Evolutionary conservation across 176 grass and related monocot species (phyloP), one percentile per base, ranked within the genome.

Genomic region (Ampelocalamus luodianensis): DNA sequence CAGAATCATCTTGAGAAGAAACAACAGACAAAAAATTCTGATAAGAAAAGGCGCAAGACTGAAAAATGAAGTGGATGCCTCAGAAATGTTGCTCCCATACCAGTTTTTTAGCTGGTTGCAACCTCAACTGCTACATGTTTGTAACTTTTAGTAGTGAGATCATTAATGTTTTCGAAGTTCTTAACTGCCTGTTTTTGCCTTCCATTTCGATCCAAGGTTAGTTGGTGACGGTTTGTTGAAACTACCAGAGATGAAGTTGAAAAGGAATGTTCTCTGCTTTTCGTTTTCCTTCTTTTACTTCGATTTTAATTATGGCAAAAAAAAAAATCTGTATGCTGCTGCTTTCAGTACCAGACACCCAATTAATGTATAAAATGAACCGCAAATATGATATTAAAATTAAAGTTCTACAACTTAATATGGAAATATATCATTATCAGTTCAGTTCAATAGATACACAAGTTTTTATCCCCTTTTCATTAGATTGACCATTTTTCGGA

Each of bases 41-140:
- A 36, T 50, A 91, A 92, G 80, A 94, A 88, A 83, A 79, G 79
- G 63, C 76, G 53, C 5, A 88, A 92, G 74, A 84, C 74, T 73
- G 72, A 87, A 20, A 71, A 59, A 37, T 92, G 55, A 85, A 56
- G 65, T 34, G 14, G 39, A 2, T 22, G 59, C 5, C 3, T 3
- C 16, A 55, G 23, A 54, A 17, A 80, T 74, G 5, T 53, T 63
- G 12, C 5, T 56, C 13, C 51, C 44, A 46, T 40, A 0, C 39
- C 46, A 42, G n/a, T n/a, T 79, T 46, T 74, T 56, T 62, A 59
- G 4, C 7, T 79, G 43, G 71, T 29, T 48, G 59, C 23, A 76
- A 55, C 50, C n/a, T 46, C 3, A 55, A 50, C 18, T 55, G 36
- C n/a, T 71, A 20, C 10, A 11, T 55, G 58, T 48, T 87, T 50